Conservation (phyloP, 164 flowering plant species). For the Vitis rupestris region DNA sequence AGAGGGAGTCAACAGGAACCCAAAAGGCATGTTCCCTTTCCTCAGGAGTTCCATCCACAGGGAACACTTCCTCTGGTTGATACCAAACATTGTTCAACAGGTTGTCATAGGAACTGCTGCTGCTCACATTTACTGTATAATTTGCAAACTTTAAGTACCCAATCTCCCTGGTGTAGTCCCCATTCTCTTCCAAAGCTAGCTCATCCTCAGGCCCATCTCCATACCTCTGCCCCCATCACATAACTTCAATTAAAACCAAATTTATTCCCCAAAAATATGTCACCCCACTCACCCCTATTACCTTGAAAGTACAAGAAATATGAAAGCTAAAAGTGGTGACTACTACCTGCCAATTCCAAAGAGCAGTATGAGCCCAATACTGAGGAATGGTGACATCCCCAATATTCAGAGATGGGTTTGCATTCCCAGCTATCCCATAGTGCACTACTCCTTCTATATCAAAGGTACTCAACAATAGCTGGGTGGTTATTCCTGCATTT, state of each 20-base stretch:
- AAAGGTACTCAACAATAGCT: conserved; percentile 13
- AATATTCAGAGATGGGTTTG: conserved; percentile 13
- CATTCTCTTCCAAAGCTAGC: conserved; percentile 41
- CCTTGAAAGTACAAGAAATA: not conserved
- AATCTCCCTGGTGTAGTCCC: conserved; percentile 48
- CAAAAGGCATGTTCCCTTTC: conserved; percentile 44
- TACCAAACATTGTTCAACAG: conserved; percentile 49
- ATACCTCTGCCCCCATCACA: conserved; percentile 32
- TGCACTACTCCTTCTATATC: conserved; percentile 17
- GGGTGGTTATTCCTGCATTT: conserved; percentile 20
- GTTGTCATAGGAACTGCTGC: conserved; percentile 17
- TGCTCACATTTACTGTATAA: conserved; percentile 13
- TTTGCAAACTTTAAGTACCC: conserved; percentile 40
- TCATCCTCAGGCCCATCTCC: conserved; percentile 52
- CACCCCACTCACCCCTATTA: too few relatives aligned
- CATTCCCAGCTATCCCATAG: conserved; percentile 22
- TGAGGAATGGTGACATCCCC: conserved; percentile 19
- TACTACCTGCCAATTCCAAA: conserved; percentile 21
- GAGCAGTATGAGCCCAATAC: conserved; percentile 10
- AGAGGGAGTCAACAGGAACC: conserved; percentile 36
- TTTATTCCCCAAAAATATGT: too few relatives aligned
- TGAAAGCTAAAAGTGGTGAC: not conserved
- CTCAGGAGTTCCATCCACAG: conserved; percentile 42
- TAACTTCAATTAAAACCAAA: too few relatives aligned
- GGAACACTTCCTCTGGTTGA: conserved; percentile 57